These are phyloP conservation scores for Sarocladiaceae sp. DNA, from an alignment of 2,329 filamentous ascomycete species.

Conservation along the genomic window DNA sequence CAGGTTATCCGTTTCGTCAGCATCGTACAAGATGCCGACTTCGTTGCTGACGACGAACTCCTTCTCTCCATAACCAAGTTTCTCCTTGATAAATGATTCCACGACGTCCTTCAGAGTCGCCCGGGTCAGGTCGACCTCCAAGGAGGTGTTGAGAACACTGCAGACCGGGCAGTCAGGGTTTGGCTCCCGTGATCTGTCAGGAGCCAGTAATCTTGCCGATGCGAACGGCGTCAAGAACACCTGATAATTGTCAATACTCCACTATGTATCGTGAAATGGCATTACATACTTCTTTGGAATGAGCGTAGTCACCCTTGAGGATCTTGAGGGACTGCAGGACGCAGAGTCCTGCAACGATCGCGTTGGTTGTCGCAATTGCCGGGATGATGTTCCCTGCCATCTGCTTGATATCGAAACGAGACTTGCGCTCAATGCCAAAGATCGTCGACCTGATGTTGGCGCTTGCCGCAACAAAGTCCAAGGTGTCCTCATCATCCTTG, in stretches of 20 bases:
- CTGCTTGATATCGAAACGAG: slow-evolving; percentile 95
- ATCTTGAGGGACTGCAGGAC: slow-evolving; percentile 92
- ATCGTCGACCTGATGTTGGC: slow-evolving; percentile 83
- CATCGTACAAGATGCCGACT: slow-evolving; percentile 75
- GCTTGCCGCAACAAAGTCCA: slow-evolving; percentile 88
- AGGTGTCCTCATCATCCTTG: slow-evolving; percentile 91
- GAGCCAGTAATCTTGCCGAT: slow-evolving; percentile 50
- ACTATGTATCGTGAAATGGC: neutral
- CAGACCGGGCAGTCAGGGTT: slow-evolving; percentile 83
- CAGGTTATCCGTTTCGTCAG: slow-evolving; percentile 82
- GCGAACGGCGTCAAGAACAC: slow-evolving; percentile 73
- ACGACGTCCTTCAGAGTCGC: slow-evolving; percentile 78
- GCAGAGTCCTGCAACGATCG: slow-evolving; percentile 88
- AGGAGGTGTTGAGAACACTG: slow-evolving; percentile 60
- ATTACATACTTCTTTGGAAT: slow-evolving; percentile 62
- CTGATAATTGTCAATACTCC: slow-evolving; percentile 26
- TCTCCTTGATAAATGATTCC: slow-evolving; percentile 60
- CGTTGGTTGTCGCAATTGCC: slow-evolving; percentile 95
- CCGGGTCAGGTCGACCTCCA: slow-evolving; percentile 61
- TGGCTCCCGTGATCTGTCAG: slow-evolving; percentile 53
- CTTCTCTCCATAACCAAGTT: slow-evolving; percentile 69
- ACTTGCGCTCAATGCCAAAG: slow-evolving; percentile 84
- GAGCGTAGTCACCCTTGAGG: slow-evolving; percentile 61
- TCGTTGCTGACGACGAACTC: slow-evolving; percentile 76
- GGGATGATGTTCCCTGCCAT: slow-evolving; percentile 99